phyloP scores from a whole-genome alignment of 2,329 filamentous ascomycete species.

The Pseudocercospora pini-densiflorae region DNA sequence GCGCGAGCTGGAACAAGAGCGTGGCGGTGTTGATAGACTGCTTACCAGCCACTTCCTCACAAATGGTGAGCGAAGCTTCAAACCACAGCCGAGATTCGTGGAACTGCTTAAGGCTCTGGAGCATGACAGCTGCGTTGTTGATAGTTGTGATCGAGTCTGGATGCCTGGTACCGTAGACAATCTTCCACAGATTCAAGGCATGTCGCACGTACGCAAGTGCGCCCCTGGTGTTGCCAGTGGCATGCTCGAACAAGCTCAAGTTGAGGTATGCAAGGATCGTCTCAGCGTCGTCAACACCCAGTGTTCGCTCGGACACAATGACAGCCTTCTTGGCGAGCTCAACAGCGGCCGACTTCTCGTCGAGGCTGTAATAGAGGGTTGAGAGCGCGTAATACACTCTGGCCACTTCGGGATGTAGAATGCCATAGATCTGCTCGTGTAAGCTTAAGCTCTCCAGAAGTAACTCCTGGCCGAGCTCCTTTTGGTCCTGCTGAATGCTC shows the following conservation, averaged over 20 bases:
- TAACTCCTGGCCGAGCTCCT: constrained; percentile 93
- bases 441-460: constrained; percentile 94
- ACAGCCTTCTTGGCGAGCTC: constrained; percentile 96
- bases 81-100: constrained; percentile 97
- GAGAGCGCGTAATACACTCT: constrained; percentile 93
- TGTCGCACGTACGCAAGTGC: constrained; percentile 91
- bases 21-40: constrained; percentile 92
- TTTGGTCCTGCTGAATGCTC: constrained; percentile 93
- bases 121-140: constrained; percentile 98
- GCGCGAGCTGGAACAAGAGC: constrained; percentile 93
- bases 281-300: constrained; percentile 91
- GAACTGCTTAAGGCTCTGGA: constrained; percentile 69
- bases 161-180: constrained; percentile 91
- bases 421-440: constrained; percentile 98
- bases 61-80: constrained; percentile 86
- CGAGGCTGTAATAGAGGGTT: constrained; percentile 96
- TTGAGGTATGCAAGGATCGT: constrained; percentile 96
- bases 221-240: constrained; percentile 83
- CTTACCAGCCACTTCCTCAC: constrained; percentile 86
- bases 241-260: constrained; percentile 90
- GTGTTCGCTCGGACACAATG: constrained; percentile 91
- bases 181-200: constrained; percentile 92
- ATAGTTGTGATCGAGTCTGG: constrained; percentile 98
- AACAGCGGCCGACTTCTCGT: constrained; percentile 94
- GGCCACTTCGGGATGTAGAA: constrained; percentile 94